Evolutionary conservation across 1,139 yeast genomes (phyloP).

Genomic region (Cylindricascospora bacillispora): DNA sequence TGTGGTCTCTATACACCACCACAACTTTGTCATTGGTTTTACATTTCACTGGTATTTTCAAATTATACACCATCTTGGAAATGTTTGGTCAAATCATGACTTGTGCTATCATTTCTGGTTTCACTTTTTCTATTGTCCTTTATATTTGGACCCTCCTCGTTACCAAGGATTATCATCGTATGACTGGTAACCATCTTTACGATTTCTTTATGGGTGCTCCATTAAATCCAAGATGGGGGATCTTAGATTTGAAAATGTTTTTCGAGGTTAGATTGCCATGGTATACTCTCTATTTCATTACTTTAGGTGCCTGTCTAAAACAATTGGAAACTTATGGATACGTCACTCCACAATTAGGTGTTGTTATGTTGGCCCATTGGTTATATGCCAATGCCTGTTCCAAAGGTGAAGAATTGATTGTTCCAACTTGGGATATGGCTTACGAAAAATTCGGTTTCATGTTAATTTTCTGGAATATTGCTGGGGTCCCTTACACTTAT

Average conservation of each 20-base stretch:
- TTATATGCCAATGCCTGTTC: slow-evolving; percentile 93
- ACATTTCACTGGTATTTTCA: slow-evolving; percentile 65
- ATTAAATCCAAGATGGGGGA: slow-evolving; percentile 87
- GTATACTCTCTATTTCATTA: slow-evolving; percentile 75
- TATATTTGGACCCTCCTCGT: slow-evolving; percentile 55
- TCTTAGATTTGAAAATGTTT: slow-evolving; percentile 88
- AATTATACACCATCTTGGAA: slow-evolving; percentile 60
- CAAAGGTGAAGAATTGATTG: slow-evolving; percentile 93
- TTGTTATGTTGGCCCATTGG: slow-evolving; percentile 78
- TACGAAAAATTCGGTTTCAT: slow-evolving; percentile 97
- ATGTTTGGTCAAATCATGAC: slow-evolving; percentile 88
- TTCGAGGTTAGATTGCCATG: slow-evolving; percentile 96
- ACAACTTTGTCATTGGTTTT: slow-evolving; percentile 44
- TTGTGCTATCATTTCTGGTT: slow-evolving; percentile 71
- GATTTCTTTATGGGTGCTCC: slow-evolving; percentile 98
- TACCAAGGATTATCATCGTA: slow-evolving; percentile 64
- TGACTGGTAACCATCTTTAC: slow-evolving; percentile 84
- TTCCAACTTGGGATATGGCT: slow-evolving; percentile 99
- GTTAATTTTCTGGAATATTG: slow-evolving; percentile 97
- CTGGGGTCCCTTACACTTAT: slow-evolving; percentile 97
- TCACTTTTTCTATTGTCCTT: slow-evolving; percentile 46
- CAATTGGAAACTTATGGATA: slow-evolving; percentile 76
- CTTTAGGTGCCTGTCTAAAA: slow-evolving; percentile 60
- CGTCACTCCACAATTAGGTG: slow-evolving; percentile 62
- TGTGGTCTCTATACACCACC: slow-evolving; percentile 66